Base-by-base conservation (phyloP, 2,329 filamentous ascomycete species). In the Atkinsonella texensis region DNA sequence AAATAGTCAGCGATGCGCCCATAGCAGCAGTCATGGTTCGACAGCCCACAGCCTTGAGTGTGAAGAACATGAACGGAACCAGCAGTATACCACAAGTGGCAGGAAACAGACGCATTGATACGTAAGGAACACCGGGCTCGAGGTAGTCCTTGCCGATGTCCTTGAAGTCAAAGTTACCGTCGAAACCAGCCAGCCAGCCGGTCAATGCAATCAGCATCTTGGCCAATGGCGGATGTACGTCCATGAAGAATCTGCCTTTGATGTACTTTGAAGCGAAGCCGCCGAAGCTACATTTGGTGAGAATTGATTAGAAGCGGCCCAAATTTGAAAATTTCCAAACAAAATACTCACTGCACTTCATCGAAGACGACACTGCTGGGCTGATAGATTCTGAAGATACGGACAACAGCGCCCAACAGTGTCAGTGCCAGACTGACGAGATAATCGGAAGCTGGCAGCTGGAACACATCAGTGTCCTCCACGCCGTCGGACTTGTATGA, bases 171-270 rank as follows among this genome's bases (percentile, higher is more conserved):
- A 98, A 98, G 56, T 89, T 78, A 57, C 93, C 93, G 65, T 96
- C 81, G 68, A 97, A 98, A 50, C 93, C 93, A 62, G 90, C 93
- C 57, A 96, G 71, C 84, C 87, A 98, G 60, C 91, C 93, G 57
- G 90, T 89, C 54, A 98, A 80, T 49, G 93, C 95, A 63, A 98
- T 91, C 59, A 98, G 83, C 66, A 98, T 81, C 75, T 98, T 98
- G 58, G 93, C 93, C 54, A 98, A 78, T 45, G 93, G 93, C 33
- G 93, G 93, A 67, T 98, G 93, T n/a, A 98, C 93, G 67, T 98
- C 93, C 93, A 98, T 98, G 70, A 98, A 98, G 79, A 98, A 98
- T 67, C 79, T 85, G 64, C 93, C 93, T 76, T 98, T 97, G 78
- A 98, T 97, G 70, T 98, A 98, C 71, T 98, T 98, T 61, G 87